phyloP scores from a whole-genome alignment of 768 basidiomycete species.

The Pleurotus sapidus region DNA sequence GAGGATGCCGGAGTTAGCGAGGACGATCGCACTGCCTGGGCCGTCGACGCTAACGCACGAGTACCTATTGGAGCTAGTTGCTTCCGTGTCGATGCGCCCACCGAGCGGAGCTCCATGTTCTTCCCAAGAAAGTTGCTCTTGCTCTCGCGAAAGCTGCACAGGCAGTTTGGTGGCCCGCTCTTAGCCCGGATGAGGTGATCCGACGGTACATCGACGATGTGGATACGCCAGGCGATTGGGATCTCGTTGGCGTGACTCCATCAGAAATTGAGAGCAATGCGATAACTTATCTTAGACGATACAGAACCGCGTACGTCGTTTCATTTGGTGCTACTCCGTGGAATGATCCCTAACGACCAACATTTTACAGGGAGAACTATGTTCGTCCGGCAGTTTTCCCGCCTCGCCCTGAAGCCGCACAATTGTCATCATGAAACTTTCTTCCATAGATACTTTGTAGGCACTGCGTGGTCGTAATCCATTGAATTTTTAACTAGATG shows the following conservation, averaged over 20 bases:
- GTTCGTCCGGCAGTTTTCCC: constrained; percentile 68
- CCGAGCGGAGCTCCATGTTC: constrained; percentile 66
- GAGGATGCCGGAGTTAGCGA: constrained; percentile 54
- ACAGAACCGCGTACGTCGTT: constrained; percentile 77
- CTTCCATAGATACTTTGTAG: neutral
- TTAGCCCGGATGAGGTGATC: constrained; percentile 88
- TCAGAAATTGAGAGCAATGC: constrained; percentile 84
- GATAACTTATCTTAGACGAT: constrained; percentile 86
- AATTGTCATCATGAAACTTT: constrained; percentile 3
- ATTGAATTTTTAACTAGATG: neutral
- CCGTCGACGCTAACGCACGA: constrained; percentile 84
- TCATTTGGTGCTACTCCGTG: constrained; percentile 11
- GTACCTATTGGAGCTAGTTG: constrained; percentile 75
- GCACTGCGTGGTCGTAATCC: neutral
- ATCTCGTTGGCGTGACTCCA: constrained; percentile 74
- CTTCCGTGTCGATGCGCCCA: constrained; percentile 74
- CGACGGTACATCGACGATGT: constrained; percentile 85
- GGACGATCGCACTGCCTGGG: constrained; percentile 82
- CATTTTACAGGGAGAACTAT: constrained; percentile 53
- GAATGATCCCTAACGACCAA: constrained; percentile 17
- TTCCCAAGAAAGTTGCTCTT: constrained; percentile 74
- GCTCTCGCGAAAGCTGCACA: constrained; percentile 59
- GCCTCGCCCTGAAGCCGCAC: constrained; percentile 25
- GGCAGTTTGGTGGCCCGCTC: constrained; percentile 87
- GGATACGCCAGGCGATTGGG: constrained; percentile 77